Base-by-base conservation (phyloP, 495 filamentous ascomycete genomes). In the Aspergillus sclerotioniger region DNA sequence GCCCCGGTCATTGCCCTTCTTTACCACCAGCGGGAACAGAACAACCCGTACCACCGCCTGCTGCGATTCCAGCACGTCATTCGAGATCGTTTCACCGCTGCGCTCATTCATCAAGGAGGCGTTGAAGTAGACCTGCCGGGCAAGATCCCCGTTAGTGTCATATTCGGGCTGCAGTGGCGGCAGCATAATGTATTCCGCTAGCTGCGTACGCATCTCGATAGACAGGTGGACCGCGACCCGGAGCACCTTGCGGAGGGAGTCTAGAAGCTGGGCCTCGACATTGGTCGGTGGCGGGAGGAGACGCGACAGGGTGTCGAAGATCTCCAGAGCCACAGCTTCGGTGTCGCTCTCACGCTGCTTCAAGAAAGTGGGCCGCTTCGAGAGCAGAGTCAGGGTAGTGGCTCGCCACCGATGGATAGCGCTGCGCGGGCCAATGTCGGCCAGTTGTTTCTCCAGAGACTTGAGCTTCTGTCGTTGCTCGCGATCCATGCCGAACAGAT, bases 401-500 rank as follows among this genome's bases (percentile, higher is more conserved):
- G 94, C 92, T 31, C 95, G 90, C 94, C 94, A 98, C 71, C 95
- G 91, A 54, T 92, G 89, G 16, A 98, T 91, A 8, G 94, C 90
- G 51, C 84, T 79, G 41, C 80, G 78, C 8, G 90, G 87, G 67
- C 91, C 93, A 62, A 96, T 89, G 71, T 97, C 94, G 25, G 77
- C 73, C n/a, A 98, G 80, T 51, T 87, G 84, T 75, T 94, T 96
- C 75, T 98, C 94, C 15, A 98, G 84, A 8, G 84, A 83, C 74
- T 98, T 96, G 67, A 98, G 88, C 67, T 96, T 96, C 72, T 98
- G 92, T 25, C 95, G 88, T 67, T 98, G 92, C 67, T 96, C 94
- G 51, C 91, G 83, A 73, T 97, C 93, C 90, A 98, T 94, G 60
- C 95, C 94, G 67, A 98, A 98, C 35, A 98, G 84, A 67, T 98